Evolutionary conservation across 2,329 filamentous ascomycete genomes (phyloP).

Genomic region (Xylariaceae sp.): DNA sequence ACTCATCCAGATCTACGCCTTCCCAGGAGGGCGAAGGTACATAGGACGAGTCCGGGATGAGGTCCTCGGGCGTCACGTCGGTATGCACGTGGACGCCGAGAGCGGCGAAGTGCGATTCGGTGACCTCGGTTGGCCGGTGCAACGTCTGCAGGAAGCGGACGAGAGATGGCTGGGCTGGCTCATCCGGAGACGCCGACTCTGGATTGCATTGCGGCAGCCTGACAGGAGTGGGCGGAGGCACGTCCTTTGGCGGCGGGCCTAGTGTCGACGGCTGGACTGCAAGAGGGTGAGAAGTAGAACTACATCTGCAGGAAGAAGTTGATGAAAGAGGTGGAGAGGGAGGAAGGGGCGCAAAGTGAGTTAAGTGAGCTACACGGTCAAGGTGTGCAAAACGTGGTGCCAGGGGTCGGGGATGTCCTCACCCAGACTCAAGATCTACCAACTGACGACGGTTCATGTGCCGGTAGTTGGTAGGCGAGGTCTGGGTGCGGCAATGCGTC

Average conservation of each 20-base stretch:
- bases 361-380: no score
- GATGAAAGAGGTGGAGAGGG: no score
- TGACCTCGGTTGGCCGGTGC: conserved; percentile 43
- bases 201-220: conserved; percentile 39
- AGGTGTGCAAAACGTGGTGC: no score
- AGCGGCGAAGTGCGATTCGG: conserved; percentile 44
- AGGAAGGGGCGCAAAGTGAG: no score
- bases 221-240: conserved; percentile 50
- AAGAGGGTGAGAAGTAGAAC: conserved; percentile 11
- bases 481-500: no score
- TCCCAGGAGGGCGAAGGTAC: conserved; percentile 51
- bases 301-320: no score
- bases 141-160: conserved; percentile 45
- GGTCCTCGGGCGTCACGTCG: conserved; percentile 38
- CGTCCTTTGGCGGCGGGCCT: conserved; percentile 35
- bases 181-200: conserved; percentile 9
- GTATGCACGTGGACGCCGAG: conserved; percentile 49
- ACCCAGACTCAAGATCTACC: no score
- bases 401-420: no score
- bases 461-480: no score
- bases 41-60: conserved; percentile 46
- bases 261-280: conserved; percentile 18
- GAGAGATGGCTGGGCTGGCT: conserved; percentile 29
- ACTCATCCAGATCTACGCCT: conserved; percentile 39
- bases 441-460: no score